Conservation (phyloP, 148 eudicot species). For the Limonium bicolor region DNA sequence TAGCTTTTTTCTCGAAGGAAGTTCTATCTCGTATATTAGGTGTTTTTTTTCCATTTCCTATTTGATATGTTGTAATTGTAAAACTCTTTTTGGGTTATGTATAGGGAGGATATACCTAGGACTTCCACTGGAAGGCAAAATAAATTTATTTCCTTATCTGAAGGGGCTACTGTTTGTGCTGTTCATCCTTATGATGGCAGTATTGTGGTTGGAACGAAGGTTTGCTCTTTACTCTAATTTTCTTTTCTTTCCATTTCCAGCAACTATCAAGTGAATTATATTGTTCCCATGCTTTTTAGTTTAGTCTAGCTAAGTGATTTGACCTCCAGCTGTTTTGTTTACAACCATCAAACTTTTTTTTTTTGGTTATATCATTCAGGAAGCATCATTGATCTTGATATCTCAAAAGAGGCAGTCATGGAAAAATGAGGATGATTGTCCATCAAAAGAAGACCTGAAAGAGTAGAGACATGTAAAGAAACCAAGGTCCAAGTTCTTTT, state of each 20-base stretch:
- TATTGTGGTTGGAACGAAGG: conserved; percentile 85
- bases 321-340: not conserved
- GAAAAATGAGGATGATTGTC: conserved; percentile 18
- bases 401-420: conserved; percentile 28
- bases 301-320: not conserved
- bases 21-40: not conserved
- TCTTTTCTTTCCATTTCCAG: not conserved
- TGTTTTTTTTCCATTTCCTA: not conserved
- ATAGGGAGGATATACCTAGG: conserved; percentile 29
- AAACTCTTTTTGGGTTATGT: conserved; percentile 7
- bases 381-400: conserved; percentile 46
- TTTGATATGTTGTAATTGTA: conserved; percentile 1
- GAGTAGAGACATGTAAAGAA: too few species aligned
- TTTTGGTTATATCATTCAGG: conserved; percentile 23
- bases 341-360: not conserved
- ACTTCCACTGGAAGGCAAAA: conserved; percentile 26
- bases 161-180: conserved; percentile 58
- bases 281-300: not conserved
- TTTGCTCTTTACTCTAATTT: conserved; percentile 6
- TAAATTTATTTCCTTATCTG: conserved; percentile 38
- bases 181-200: conserved; percentile 57
- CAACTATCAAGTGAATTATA: not conserved
- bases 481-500: too few species aligned
- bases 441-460: not conserved
- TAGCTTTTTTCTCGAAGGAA: not conserved